Base-by-base conservation (phyloP, 495 filamentous ascomycete genomes). In the Podospora anserina region DNA sequence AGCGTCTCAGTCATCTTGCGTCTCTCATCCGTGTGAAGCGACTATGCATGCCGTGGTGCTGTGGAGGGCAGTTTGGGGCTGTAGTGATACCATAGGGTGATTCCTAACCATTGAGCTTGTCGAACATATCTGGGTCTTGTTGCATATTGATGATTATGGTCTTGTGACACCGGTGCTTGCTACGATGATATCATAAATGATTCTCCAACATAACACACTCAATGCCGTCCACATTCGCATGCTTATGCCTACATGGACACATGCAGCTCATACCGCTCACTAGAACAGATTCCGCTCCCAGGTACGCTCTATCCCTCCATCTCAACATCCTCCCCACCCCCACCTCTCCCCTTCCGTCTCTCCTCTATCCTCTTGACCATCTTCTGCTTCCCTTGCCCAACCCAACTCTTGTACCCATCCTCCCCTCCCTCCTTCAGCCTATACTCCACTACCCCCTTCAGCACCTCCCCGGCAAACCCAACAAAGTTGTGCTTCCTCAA, bases 401-500 rank as follows among this genome's bases (percentile, higher is more conserved):
- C 82, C 96, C 93, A 97, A 75, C 87, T 82, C 5, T 87, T 83
- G 77, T 92, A 96, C 59, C 80, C 86, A n/a, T 80, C 87, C 26
- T 87, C 83, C 20, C 85, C 88, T 6, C 85, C 89, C 70, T 86
- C 80, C 70, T 81, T 80, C 64, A 96, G 72, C 81, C 96, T 97
- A 70, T 75, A 69, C 70, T 79, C 82, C 55, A 91, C 90, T 32
- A 97, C 93, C 26, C 88, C 92, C 83, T 94, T 95, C 72, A 97
- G 78, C 63, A 96, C 83, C 84, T 98, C 95, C 57, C 91, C 92
- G 64, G 93, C 89, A 76, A 99, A 97, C 0, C 93, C 96, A 19
- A 99, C 90, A 80, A 99, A 98, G 76, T 99, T 99, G 79, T 95
- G 94, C 73, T 91, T 80, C 67, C 95, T 80, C 76, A 99, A 82